Percentiles rank a stretch among this genome's conserved stretches.
phyloP scores from a whole-genome alignment of 2,329 filamentous ascomycete genomes.

The Arthrocladium fulminans region DNA sequence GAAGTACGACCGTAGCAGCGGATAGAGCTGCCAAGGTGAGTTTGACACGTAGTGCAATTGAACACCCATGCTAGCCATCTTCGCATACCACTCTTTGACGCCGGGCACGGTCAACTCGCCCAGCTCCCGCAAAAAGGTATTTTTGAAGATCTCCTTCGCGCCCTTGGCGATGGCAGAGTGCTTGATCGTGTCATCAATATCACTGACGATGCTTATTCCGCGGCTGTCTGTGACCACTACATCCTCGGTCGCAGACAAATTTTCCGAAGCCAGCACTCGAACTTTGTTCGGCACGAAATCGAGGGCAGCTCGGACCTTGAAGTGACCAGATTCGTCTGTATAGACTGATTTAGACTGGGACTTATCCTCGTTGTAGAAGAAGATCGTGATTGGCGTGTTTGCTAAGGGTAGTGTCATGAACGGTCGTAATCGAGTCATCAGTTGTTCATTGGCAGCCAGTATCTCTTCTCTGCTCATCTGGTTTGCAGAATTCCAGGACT shows the following conservation, averaged over 20 bases:
- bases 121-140: conserved; percentile 85
- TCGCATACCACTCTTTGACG: conserved; percentile 80
- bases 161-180: conserved; percentile 82
- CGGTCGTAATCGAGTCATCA: conserved; percentile 78
- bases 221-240: conserved; percentile 66
- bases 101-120: conserved; percentile 74
- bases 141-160: conserved; percentile 88
- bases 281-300: conserved; percentile 88
- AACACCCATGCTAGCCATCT: conserved; percentile 69
- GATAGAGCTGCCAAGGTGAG: conserved; percentile 95
- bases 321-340: conserved; percentile 86
- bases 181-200: conserved; percentile 97
- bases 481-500: conserved; percentile 36
- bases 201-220: conserved; percentile 88
- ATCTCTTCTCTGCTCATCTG: conserved; percentile 71
- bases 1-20: conserved; percentile 79
- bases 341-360: conserved; percentile 77
- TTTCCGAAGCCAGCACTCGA: conserved; percentile 75
- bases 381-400: conserved; percentile 72
- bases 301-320: conserved; percentile 66
- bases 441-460: conserved; percentile 67
- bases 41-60: conserved; percentile 97
- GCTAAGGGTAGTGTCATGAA: conserved; percentile 80
- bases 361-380: conserved; percentile 81
- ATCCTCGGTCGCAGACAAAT: conserved; percentile 70